A percentile compares a stretch with the other conserved stretches of the same genome.
phyloP scores from a whole-genome alignment of 1,284 basidiomycete species.

The Boletus mariae region DNA sequence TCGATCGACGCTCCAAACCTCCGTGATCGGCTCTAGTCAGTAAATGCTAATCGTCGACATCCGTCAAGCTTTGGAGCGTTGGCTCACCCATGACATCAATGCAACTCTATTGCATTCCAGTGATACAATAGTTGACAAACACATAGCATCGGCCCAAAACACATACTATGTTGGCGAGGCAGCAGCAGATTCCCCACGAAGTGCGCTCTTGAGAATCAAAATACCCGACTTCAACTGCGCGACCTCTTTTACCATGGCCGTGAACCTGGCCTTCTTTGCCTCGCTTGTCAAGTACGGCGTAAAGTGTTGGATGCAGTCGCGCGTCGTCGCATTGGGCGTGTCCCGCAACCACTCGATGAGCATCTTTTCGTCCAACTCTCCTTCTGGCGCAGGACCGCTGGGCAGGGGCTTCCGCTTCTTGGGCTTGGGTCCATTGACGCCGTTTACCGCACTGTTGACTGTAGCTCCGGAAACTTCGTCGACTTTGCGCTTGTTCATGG shows the following conservation, averaged over 20 bases:
- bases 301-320: conserved; percentile 76
- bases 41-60: too few relatives aligned
- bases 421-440: conserved; percentile 42
- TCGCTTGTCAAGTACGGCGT: conserved; percentile 65
- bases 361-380: conserved; percentile 58
- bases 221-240: conserved; percentile 65
- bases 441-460: conserved; percentile 31
- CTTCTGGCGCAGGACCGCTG: conserved; percentile 38
- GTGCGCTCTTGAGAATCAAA: conserved; percentile 53
- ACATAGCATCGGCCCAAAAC: conserved; percentile 10
- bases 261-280: conserved; percentile 68
- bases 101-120: conserved; percentile 13
- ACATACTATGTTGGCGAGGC: conserved; percentile 29
- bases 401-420: conserved; percentile 66
- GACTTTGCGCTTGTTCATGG: conserved; percentile 65
- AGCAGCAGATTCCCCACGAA: conserved; percentile 30
- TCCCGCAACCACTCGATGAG: conserved; percentile 70
- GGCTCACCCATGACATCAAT: not conserved
- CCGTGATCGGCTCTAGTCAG: not conserved
- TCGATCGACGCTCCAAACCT: conserved; percentile 21
- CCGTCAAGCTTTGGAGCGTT: not conserved
- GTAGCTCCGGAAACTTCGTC: conserved; percentile 42
- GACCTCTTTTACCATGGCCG: conserved; percentile 71
- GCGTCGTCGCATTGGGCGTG: conserved; percentile 60
- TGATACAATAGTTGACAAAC: conserved; percentile 21